Evolutionary conservation across 768 basidiomycete genomes (phyloP).

Genomic region (Phaffia tasmanica): DNA sequence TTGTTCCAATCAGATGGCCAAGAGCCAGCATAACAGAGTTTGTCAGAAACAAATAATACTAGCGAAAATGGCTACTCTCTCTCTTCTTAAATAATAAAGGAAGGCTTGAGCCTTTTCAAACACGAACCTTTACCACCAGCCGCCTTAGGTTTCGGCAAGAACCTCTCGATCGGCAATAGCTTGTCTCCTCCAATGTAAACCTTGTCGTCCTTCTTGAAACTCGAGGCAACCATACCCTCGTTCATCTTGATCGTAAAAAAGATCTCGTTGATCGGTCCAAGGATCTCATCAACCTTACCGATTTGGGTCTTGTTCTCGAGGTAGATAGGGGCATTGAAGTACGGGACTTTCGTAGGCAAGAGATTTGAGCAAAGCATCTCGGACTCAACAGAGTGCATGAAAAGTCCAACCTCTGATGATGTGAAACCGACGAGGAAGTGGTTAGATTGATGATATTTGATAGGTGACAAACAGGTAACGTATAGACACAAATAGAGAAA

Average conservation of each 20-base stretch:
- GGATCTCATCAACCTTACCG: slow-evolving; percentile 96
- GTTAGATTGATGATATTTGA: neutral
- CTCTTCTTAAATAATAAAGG: slow-evolving; percentile 17
- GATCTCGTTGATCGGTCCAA: slow-evolving; percentile 98
- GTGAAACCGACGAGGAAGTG: too few relatives aligned
- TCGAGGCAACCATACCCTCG: slow-evolving; percentile 85
- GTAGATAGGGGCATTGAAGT: slow-evolving; percentile 98
- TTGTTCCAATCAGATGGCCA: slow-evolving; percentile 5
- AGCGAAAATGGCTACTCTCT: slow-evolving; percentile 26
- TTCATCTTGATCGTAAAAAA: slow-evolving; percentile 97
- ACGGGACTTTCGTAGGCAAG: slow-evolving; percentile 82
- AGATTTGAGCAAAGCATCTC: slow-evolving; percentile 91
- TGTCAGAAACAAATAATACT: slow-evolving; percentile 28
- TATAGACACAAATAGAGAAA: neutral
- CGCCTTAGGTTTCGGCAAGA: slow-evolving; percentile 88
- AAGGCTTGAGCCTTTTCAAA: neutral
- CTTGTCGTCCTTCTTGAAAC: slow-evolving; percentile 96
- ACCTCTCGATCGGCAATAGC: slow-evolving; percentile 86
- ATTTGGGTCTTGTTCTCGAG: slow-evolving; percentile 90
- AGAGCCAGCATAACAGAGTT: slow-evolving; percentile 36
- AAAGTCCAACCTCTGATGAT: slow-evolving; percentile 72
- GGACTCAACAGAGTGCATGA: slow-evolving; percentile 90
- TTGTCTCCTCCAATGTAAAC: slow-evolving; percentile 97
- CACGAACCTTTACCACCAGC: slow-evolving; percentile 47
- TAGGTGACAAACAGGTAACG: neutral